Evolutionary conservation across 345 rosid genomes (phyloP).

Genomic region (Alliaria petiolata): DNA sequence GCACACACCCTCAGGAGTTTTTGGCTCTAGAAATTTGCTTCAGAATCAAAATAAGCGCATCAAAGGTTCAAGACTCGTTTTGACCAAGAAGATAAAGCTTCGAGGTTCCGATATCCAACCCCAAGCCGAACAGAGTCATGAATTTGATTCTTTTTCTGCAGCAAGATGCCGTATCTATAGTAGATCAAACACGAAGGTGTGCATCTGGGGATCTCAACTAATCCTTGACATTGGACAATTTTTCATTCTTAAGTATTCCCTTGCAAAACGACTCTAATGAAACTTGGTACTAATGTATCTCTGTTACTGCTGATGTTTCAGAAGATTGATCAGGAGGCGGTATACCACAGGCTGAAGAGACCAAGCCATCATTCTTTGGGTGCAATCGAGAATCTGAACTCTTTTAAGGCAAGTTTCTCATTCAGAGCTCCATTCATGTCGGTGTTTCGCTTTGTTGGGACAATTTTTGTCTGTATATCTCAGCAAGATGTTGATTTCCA

Average conservation of each 20-base stretch:
- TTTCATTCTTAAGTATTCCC: not conserved
- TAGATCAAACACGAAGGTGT: conserved; percentile 61
- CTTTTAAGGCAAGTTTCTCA: conserved; percentile 44
- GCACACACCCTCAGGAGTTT: conserved; percentile 65
- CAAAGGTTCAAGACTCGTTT: conserved; percentile 72
- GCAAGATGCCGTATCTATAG: conserved; percentile 69
- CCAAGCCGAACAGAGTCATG: conserved; percentile 30
- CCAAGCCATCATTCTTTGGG: conserved; percentile 57
- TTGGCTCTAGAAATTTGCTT: conserved; percentile 65
- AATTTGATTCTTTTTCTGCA: conserved; percentile 54
- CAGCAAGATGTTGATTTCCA: not conserved
- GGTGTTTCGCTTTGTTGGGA: not conserved
- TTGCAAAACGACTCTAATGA: not conserved
- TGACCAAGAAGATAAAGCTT: conserved; percentile 51
- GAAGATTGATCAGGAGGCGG: conserved; percentile 48
- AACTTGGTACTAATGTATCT: conserved; percentile 6
- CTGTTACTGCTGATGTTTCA: conserved; percentile 33
- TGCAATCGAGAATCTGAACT: conserved; percentile 44
- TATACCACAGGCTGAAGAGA: conserved; percentile 63
- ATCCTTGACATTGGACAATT: not conserved
- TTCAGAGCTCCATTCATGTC: conserved; percentile 5
- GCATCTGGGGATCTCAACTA: conserved; percentile 3
- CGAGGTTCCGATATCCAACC: conserved; percentile 37
- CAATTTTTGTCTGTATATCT: conserved; percentile 2
- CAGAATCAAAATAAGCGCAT: conserved; percentile 48